These are phyloP conservation scores for Dothistroma septosporum DNA, from an alignment of 2,329 filamentous ascomycete species.

Conservation along the genomic window DNA sequence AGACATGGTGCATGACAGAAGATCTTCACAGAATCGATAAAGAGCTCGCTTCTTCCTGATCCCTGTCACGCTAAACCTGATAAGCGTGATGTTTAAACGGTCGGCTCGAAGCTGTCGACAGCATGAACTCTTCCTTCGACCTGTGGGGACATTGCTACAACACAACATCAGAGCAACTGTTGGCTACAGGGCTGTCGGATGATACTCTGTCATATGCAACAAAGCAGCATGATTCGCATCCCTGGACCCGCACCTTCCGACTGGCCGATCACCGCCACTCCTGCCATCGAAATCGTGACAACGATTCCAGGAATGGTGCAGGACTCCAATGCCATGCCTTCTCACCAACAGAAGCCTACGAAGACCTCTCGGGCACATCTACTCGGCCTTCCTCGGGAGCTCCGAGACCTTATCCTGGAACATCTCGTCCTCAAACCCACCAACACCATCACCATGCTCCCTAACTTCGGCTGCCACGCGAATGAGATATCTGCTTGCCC, in stretches of 20 bases:
- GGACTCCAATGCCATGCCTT: neutral
- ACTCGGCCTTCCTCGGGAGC: constrained; percentile 25
- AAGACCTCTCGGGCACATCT: constrained; percentile 5
- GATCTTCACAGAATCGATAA: neutral
- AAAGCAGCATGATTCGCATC: neutral
- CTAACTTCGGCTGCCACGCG: constrained; percentile 16
- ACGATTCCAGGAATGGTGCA: neutral
- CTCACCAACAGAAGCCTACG: neutral
- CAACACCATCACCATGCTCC: constrained; percentile 25
- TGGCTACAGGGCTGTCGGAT: too few relatives aligned
- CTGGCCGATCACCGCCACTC: constrained; percentile 1
- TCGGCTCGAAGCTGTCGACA: neutral
- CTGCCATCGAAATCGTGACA: constrained; percentile 1
- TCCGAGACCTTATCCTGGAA: constrained; percentile 26
- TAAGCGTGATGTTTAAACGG: neutral
- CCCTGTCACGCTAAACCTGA: neutral
- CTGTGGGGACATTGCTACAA: neutral
- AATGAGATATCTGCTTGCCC: constrained; percentile 20
- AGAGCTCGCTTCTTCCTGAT: neutral
- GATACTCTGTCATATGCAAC: neutral
- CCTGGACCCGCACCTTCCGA: neutral
- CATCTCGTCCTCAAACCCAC: constrained; percentile 20
- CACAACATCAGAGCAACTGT: neutral
- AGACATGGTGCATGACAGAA: neutral
- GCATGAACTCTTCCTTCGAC: neutral